A percentile compares a stretch with the other conserved stretches of the same genome.
These are phyloP conservation scores for Lepraria neglecta DNA, from an alignment of 495 filamentous ascomycete genomes.

Conservation along the genomic window DNA sequence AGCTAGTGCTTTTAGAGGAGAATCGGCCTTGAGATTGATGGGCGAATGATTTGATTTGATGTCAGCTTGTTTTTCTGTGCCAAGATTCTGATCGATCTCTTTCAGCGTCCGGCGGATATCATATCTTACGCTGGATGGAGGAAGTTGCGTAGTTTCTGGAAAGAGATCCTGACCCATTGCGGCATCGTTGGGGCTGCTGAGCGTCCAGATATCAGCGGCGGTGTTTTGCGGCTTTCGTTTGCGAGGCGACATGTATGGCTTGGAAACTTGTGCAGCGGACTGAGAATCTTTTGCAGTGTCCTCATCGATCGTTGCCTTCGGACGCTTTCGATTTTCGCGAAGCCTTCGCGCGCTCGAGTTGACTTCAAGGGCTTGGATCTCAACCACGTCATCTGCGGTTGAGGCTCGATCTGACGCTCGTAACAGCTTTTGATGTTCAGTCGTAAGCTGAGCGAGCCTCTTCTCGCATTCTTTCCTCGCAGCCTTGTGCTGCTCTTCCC, in stretches of 20 bases:
- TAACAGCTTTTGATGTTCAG: slow-evolving; percentile 22
- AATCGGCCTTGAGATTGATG: neutral
- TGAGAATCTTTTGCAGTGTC: slow-evolving; percentile 31
- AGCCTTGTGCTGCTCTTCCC: slow-evolving; percentile 42
- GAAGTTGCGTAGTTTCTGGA: slow-evolving; percentile 14
- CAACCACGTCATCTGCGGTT: slow-evolving; percentile 34
- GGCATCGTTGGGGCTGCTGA: slow-evolving; percentile 19
- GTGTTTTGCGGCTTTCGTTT: slow-evolving; percentile 26
- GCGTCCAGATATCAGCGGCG: slow-evolving; percentile 27
- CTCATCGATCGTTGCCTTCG: slow-evolving; percentile 35
- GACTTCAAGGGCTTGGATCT: neutral
- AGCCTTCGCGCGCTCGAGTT: neutral
- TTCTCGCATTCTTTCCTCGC: slow-evolving; percentile 44
- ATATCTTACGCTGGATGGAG: slow-evolving; percentile 22
- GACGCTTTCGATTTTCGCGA: slow-evolving; percentile 29
- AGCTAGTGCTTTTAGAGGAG: neutral
- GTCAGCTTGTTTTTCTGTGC: slow-evolving; percentile 10
- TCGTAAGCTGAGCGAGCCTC: slow-evolving; percentile 27
- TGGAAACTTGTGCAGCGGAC: slow-evolving; percentile 14
- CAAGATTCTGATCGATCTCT: slow-evolving; percentile 27
- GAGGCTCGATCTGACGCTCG: slow-evolving; percentile 26
- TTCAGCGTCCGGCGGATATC: slow-evolving; percentile 24
- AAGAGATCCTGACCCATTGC: neutral
- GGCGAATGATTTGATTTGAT: neutral
- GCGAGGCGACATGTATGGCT: slow-evolving; percentile 18